Evolutionary conservation across 371 early-diverging fungal species (phyloP).

Genomic region (Syncephalis plumigaleata): DNA sequence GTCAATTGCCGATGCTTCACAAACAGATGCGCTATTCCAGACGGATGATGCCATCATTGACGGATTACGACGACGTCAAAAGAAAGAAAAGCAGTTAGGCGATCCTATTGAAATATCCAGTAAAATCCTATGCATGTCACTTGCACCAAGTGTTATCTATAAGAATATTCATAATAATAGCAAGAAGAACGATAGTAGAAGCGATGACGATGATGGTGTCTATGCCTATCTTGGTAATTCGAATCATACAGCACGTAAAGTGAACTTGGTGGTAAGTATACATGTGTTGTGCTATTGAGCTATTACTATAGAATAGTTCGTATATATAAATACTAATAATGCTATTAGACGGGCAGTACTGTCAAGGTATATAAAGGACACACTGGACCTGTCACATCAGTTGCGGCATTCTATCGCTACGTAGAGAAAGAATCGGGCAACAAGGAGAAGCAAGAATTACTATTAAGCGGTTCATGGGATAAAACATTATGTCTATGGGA

Average conservation of each 20-base stretch:
- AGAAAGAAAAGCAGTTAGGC: constrained; percentile 5
- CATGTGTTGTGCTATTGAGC: too few relatives aligned
- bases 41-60: constrained; percentile 2
- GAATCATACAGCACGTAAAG: constrained; percentile 5
- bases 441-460: constrained; percentile 16
- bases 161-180: too few relatives aligned
- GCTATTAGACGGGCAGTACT: constrained; percentile 34
- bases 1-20: too few relatives aligned
- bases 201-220: background rate
- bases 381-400: constrained; percentile 59
- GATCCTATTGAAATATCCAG: constrained; percentile 6
- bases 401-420: constrained; percentile 23
- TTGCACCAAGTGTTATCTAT: background rate
- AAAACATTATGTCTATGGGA: constrained; percentile 58
- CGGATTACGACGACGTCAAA: constrained; percentile 2
- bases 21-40: constrained; percentile 2
- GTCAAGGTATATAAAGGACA: constrained; percentile 52
- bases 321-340: background rate
- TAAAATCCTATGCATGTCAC: constrained; percentile 5
- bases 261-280: constrained; percentile 9
- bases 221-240: constrained; percentile 7
- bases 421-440: constrained; percentile 3
- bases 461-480: constrained; percentile 73
- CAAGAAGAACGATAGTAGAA: too few relatives aligned
- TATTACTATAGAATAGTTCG: background rate